phyloP scores from a whole-genome alignment of 345 rosid species.

The Aethionema arabicum region DNA sequence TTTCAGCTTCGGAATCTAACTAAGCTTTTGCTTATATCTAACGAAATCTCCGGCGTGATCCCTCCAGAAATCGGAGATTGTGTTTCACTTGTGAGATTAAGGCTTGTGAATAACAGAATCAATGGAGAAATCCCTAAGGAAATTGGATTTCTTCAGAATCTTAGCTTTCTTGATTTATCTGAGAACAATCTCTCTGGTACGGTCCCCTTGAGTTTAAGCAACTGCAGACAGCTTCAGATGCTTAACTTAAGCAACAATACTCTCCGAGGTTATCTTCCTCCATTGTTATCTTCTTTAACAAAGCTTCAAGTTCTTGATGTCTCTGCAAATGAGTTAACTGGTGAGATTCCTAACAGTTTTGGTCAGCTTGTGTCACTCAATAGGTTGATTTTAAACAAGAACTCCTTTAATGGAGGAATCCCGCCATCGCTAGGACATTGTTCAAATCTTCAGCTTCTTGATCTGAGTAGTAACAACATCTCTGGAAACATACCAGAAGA shows the following conservation, averaged over 20 bases:
- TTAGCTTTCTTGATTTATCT: conserved; percentile 72
- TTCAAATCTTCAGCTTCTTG: conserved; percentile 65
- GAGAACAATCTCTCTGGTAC: conserved; percentile 61
- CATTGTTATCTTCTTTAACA: conserved; percentile 54
- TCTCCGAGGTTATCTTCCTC: conserved; percentile 63
- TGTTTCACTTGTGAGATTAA: conserved; percentile 55
- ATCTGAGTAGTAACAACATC: conserved; percentile 61
- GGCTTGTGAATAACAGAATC: conserved; percentile 59
- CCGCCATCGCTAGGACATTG: conserved; percentile 60
- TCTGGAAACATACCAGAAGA: conserved; percentile 56
- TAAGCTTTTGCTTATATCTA: conserved; percentile 72
- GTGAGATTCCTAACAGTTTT: conserved; percentile 52
- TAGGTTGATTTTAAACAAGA: conserved; percentile 49
- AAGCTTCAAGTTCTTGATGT: conserved; percentile 67
- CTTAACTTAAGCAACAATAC: conserved; percentile 82
- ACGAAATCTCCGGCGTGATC: conserved; percentile 64
- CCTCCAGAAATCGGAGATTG: conserved; percentile 73
- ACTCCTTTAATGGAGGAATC: conserved; percentile 51
- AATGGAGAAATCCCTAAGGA: conserved; percentile 65
- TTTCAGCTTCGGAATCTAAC: conserved; percentile 73
- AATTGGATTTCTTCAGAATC: conserved; percentile 55
- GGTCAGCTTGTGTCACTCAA: conserved; percentile 60
- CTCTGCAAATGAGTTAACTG: conserved; percentile 52
- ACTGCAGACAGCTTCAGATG: conserved; percentile 68
- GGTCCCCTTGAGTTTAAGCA: conserved; percentile 67